Evolutionary conservation across 495 filamentous ascomycete species (phyloP), one percentile per base, ranked within the genome.

Genomic region (Hypoxylon cercidicola): DNA sequence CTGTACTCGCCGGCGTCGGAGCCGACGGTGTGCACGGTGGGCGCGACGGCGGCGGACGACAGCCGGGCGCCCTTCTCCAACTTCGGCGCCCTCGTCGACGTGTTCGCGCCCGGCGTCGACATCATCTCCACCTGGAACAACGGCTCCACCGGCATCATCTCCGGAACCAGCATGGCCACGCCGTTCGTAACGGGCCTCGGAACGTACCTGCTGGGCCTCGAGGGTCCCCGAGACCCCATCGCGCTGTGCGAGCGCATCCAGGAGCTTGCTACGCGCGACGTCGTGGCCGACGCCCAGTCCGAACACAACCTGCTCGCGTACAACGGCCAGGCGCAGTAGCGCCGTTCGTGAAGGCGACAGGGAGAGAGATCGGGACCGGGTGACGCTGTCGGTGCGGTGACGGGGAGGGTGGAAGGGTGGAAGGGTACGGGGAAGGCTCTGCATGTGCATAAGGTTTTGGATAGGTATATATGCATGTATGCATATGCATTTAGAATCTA

Each of bases 101-200:
- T 80, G 8, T 79, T 77, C 37, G 76, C 77, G 4, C 77, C 78
- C 0, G 77, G 77, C 39, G 76, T 77, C 12, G 51, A 70, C 62
- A 67, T 82, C 21, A 72, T 77, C 49, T 75, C 71, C 15, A 74
- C 71, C 0, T 63, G 53, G 23, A 69, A 60, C 7, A 76, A 81
- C 37, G 59, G 47, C 9, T 79, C 76, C 21, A 78, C 76, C 23
- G 74, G 65, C 3, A 64, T 78, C 8, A 58, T 82, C n/a, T 79
- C 73, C 28, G 84, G 84, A 55, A 86, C 84, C 0, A 84, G 81
- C 21, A 81, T 82, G 81, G 77, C 84, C 2, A 71, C 79, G 16
- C 84, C 84, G 5, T 83, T 82, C 60, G 73, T 84, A 43, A 74
- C 82, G 8, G 83, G 82, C 4, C 70, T 83, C 10, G 77, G 76